Percentiles rank a stretch among this genome's conserved stretches.
phyloP scores from a whole-genome alignment of 306 rosid genomes.

The Inga leiocalycina region DNA sequence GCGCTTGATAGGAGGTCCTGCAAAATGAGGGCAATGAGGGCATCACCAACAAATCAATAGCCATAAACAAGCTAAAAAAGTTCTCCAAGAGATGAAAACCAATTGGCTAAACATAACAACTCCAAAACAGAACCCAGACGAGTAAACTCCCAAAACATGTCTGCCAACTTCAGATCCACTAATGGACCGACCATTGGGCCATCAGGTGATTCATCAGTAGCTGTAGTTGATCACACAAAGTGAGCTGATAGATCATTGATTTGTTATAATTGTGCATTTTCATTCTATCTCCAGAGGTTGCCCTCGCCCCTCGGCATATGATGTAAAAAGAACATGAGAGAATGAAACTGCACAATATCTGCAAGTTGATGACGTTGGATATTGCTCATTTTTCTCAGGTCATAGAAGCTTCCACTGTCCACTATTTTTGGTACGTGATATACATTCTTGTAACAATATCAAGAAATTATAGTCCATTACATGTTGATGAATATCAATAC shows the following conservation, averaged over 20 bases:
- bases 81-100: neutral
- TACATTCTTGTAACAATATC: neutral
- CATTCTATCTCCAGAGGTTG: neutral
- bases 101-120: neutral
- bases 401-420: slow-evolving; percentile 6
- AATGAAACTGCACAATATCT: neutral
- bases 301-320: neutral
- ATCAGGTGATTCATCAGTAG: slow-evolving; percentile 19
- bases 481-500: neutral
- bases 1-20: slow-evolving; percentile 84
- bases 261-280: neutral
- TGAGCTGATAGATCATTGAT: neutral
- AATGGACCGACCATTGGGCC: neutral
- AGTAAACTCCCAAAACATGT: neutral
- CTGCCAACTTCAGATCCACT: neutral
- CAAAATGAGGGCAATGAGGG: slow-evolving; percentile 20
- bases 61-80: neutral
- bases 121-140: neutral
- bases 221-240: slow-evolving; percentile 17
- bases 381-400: slow-evolving; percentile 1
- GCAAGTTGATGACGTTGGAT: neutral
- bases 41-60: neutral
- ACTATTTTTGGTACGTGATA: neutral
- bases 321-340: neutral
- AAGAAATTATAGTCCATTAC: neutral